Conservation (phyloP, 2,329 filamentous ascomycete genomes). For the Aspergillus floridensis region DNA sequence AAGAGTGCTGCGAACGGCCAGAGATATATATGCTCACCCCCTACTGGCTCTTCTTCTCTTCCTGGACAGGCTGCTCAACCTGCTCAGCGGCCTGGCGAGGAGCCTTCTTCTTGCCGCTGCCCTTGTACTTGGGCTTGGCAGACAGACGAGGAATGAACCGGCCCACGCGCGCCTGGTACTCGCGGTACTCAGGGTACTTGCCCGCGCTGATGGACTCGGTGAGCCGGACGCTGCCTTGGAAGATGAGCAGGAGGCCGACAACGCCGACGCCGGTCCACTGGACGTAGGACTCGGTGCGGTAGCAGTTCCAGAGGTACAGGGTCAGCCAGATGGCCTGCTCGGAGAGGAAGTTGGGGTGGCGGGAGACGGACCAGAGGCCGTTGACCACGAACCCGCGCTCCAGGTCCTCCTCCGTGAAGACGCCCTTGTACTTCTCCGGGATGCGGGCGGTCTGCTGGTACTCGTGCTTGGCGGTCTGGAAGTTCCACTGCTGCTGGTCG, state of each 20-base stretch:
- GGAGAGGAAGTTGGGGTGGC: constrained; percentile 92
- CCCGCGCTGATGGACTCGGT: constrained; percentile 76
- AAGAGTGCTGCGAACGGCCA: constrained; percentile 1
- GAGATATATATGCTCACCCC: neutral
- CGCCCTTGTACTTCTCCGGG: constrained; percentile 50
- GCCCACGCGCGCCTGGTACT: constrained; percentile 79
- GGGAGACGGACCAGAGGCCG: constrained; percentile 81
- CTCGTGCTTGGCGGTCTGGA: constrained; percentile 73
- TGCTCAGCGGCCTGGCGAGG: constrained; percentile 12
- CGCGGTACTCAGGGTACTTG: constrained; percentile 85
- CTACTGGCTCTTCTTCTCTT: constrained; percentile 22
- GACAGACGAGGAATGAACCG: constrained; percentile 69
- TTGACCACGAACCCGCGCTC: constrained; percentile 84
- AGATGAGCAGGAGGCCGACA: constrained; percentile 69
- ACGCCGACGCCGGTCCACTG: constrained; percentile 78
- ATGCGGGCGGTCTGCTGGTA: constrained; percentile 74
- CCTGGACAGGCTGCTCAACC: constrained; percentile 13
- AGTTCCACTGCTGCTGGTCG: constrained; percentile 92
- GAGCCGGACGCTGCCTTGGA: constrained; percentile 84
- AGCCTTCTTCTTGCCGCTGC: constrained; percentile 18
- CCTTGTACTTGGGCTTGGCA: constrained; percentile 32
- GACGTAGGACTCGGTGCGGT: constrained; percentile 65
- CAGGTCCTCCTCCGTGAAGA: constrained; percentile 68
- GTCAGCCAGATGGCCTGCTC: constrained; percentile 89
- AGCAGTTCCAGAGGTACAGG: constrained; percentile 85